phyloP scores from a whole-genome alignment of 179 eudicot species.

The Vitellaria paradoxa region DNA sequence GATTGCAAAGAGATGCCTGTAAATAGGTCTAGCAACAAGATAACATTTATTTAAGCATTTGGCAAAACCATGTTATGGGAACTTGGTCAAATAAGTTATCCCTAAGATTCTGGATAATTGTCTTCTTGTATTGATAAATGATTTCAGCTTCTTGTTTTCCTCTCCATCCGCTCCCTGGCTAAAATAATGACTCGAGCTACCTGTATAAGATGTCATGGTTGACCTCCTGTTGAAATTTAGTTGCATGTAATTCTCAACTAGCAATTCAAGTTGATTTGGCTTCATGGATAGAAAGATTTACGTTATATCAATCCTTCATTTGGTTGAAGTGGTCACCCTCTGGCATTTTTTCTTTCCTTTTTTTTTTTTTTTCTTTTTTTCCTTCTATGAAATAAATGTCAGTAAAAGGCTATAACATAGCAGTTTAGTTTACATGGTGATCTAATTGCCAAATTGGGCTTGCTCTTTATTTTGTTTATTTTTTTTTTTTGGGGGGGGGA shows the following conservation, averaged over 20 bases:
- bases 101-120: neutral
- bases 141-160: neutral
- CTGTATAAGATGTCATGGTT: neutral
- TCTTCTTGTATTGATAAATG: neutral
- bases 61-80: neutral
- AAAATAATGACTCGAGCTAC: too few species aligned
- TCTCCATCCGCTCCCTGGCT: neutral
- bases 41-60: neutral
- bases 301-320: neutral
- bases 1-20: neutral
- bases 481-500: too few species aligned
- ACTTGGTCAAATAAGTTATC: neutral
- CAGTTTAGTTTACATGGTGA: too few species aligned
- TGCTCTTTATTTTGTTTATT: too few species aligned
- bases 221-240: neutral
- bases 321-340: neutral
- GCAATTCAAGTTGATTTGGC: neutral
- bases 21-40: too few species aligned
- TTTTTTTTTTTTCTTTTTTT: too few species aligned
- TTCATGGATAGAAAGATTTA: neutral
- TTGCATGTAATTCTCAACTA: neutral
- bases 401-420: too few species aligned
- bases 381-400: too few species aligned
- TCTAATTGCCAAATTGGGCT: too few species aligned
- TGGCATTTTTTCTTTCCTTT: neutral